Evolutionary conservation across 192 early-diverging fungal species (phyloP).

Genomic region (Linnemannia schmuckeri): DNA sequence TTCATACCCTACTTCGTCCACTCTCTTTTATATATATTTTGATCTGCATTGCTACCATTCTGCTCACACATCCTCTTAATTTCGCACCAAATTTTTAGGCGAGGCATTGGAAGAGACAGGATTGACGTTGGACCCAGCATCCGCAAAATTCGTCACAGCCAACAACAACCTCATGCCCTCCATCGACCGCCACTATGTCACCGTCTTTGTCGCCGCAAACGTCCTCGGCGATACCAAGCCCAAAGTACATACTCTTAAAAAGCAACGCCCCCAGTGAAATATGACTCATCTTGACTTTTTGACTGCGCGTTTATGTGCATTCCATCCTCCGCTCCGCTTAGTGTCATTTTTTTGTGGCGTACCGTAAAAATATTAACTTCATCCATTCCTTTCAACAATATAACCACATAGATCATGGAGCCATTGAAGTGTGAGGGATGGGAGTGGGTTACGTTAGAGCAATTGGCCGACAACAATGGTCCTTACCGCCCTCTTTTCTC

Average conservation of each 20-base stretch:
- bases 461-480: slow-evolving; percentile 38
- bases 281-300: neutral
- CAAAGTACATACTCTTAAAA: slow-evolving; percentile 13
- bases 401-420: slow-evolving; percentile 30
- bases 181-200: slow-evolving; percentile 69
- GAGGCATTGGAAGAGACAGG: slow-evolving; percentile 63
- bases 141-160: slow-evolving; percentile 58
- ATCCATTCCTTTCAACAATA: neutral
- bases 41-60: neutral
- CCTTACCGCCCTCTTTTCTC: slow-evolving; percentile 47
- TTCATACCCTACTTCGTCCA: neutral
- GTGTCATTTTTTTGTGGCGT: neutral
- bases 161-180: slow-evolving; percentile 66
- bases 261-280: neutral
- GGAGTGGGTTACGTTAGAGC: slow-evolving; percentile 40
- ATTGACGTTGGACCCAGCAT: slow-evolving; percentile 47
- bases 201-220: slow-evolving; percentile 63
- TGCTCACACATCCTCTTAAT: neutral
- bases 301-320: no score
- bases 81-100: slow-evolving; percentile 22
- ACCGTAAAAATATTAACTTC: neutral
- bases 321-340: neutral
- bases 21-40: neutral
- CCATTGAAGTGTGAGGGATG: slow-evolving; percentile 43
- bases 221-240: slow-evolving; percentile 20